These are phyloP conservation scores for Mesembryanthemum crystallinum DNA, from an alignment of 148 eudicot genomes.

Conservation along the genomic window DNA sequence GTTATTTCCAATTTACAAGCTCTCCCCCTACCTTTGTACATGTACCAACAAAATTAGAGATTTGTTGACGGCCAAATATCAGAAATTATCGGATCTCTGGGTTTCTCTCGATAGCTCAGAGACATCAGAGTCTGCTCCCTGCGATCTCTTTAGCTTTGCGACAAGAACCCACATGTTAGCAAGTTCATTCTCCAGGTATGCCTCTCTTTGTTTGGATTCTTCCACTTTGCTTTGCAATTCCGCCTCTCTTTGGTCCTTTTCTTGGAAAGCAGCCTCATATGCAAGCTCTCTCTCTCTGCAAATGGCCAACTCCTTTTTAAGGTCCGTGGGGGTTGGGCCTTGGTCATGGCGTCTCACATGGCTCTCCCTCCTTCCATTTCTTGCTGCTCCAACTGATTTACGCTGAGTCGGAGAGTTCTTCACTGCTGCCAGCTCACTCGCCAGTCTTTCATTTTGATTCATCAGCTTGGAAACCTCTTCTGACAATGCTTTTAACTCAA, in stretches of 20 bases:
- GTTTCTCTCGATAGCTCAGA: slow-evolving; percentile 40
- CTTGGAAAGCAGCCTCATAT: slow-evolving; percentile 71
- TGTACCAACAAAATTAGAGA: slow-evolving; percentile 7
- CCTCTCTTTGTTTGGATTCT: slow-evolving; percentile 90
- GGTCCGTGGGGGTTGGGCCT: slow-evolving; percentile 46
- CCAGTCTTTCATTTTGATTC: slow-evolving; percentile 79
- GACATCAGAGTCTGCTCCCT: slow-evolving; percentile 55
- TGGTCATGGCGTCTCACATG: slow-evolving; percentile 56
- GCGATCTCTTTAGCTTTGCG: slow-evolving; percentile 83
- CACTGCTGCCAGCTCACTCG: slow-evolving; percentile 64
- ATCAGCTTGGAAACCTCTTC: slow-evolving; percentile 94
- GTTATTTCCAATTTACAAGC: slow-evolving; percentile 28
- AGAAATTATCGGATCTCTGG: slow-evolving; percentile 29
- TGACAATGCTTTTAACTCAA: slow-evolving; percentile 86
- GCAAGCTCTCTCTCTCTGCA: slow-evolving; percentile 73
- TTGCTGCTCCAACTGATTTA: slow-evolving; percentile 39
- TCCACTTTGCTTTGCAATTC: slow-evolving; percentile 67
- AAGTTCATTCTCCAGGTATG: slow-evolving; percentile 92
- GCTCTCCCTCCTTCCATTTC: slow-evolving; percentile 66
- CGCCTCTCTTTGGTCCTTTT: slow-evolving; percentile 65
- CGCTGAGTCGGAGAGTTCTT: slow-evolving; percentile 64
- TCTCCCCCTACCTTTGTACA: slow-evolving; percentile 25
- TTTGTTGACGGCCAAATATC: slow-evolving; percentile 9
- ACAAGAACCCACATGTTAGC: slow-evolving; percentile 99
- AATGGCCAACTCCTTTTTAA: slow-evolving; percentile 72